Conservation (phyloP, 2,329 filamentous ascomycete genomes). For the Scolecobasidium constrictum region DNA sequence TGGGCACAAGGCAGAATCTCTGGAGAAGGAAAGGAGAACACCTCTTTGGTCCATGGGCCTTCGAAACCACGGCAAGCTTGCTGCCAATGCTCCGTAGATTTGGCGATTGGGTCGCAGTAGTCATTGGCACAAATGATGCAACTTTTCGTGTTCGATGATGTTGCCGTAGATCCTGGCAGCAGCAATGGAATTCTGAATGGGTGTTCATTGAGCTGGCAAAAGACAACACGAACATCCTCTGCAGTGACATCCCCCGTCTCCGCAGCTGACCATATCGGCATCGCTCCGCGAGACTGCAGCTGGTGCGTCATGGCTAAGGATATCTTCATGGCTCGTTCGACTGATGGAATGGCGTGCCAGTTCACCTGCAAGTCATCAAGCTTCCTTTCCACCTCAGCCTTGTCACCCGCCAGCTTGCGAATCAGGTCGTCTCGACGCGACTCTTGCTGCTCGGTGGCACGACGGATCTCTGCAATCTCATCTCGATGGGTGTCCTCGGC, state of each 20-base stretch:
- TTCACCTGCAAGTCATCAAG: not conserved
- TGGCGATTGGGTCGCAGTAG: not conserved
- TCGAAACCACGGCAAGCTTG: not conserved
- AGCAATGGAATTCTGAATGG: not conserved
- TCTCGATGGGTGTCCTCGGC: not conserved
- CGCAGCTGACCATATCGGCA: not conserved
- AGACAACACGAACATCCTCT: not conserved
- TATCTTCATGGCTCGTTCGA: not conserved
- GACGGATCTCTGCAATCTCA: not conserved
- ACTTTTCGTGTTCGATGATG: not conserved
- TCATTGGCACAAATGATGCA: not conserved
- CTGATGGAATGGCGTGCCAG: not conserved
- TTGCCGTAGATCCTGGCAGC: no score
- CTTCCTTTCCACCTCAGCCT: not conserved
- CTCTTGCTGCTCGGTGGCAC: not conserved
- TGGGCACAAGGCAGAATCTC: slow-evolving; percentile 1
- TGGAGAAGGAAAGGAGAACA: not conserved
- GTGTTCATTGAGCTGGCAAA: not conserved
- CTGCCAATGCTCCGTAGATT: not conserved
- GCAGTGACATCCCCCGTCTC: not conserved
- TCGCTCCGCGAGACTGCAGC: not conserved
- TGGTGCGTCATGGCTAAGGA: not conserved
- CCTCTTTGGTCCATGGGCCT: not conserved
- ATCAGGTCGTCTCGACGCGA: not conserved
- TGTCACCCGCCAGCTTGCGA: not conserved